Percentiles rank a stretch among this genome's conserved stretches.
These are phyloP conservation scores for Dinochytrium kinnereticum DNA, from an alignment of 371 early-diverging fungal genomes.

Conservation along the genomic window DNA sequence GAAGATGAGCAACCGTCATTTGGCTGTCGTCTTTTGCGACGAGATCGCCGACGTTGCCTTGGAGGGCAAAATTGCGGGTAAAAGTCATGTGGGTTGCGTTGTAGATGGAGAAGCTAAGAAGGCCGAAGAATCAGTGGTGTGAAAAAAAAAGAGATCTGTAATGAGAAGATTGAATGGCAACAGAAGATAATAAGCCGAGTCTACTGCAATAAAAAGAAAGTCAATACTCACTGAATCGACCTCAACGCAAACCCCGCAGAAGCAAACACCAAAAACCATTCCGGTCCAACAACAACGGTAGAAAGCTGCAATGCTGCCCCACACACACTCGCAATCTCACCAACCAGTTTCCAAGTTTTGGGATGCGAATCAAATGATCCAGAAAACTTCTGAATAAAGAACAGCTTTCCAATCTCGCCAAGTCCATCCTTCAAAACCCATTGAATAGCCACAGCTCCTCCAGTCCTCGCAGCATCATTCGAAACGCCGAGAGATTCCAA, in stretches of 20 bases:
- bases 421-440: slow-evolving; percentile 77
- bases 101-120: slow-evolving; percentile 68
- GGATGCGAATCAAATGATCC: slow-evolving; percentile 75
- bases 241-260: not conserved
- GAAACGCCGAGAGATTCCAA: slow-evolving; percentile 69
- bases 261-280: not conserved
- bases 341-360: slow-evolving; percentile 74
- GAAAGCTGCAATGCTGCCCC: slow-evolving; percentile 69
- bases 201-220: not conserved
- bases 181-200: not conserved
- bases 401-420: slow-evolving; percentile 73
- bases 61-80: slow-evolving; percentile 70
- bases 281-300: slow-evolving; percentile 42
- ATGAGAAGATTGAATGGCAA: not conserved
- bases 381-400: slow-evolving; percentile 73
- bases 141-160: not conserved
- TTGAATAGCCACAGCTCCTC: slow-evolving; percentile 74
- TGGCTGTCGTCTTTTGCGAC: slow-evolving; percentile 78
- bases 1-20: slow-evolving; percentile 71
- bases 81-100: slow-evolving; percentile 76
- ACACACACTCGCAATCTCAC: slow-evolving; percentile 41
- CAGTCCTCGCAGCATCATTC: slow-evolving; percentile 53
- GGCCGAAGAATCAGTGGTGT: not conserved
- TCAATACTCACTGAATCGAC: not conserved
- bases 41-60: slow-evolving; percentile 71